Evolutionary conservation across 257 asterid species (phyloP).

Genomic region (Nicotiana undulata): DNA sequence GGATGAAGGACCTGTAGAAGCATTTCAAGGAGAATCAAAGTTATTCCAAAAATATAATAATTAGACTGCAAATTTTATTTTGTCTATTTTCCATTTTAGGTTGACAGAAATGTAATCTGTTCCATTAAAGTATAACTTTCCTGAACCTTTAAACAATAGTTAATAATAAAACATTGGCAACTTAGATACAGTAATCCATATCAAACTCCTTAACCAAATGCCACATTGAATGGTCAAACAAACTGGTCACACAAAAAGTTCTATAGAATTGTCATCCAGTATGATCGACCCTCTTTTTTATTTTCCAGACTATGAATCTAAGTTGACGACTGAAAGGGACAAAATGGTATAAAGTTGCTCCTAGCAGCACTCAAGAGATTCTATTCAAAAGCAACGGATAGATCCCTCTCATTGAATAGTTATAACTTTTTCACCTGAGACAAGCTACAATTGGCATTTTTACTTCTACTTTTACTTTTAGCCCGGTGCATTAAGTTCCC

Average conservation of each 20-base stretch:
- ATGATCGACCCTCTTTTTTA: not conserved
- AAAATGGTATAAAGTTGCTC: not conserved
- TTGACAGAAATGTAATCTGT: not conserved
- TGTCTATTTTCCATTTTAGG: not conserved
- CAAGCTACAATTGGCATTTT: not conserved
- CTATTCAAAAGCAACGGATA: not conserved
- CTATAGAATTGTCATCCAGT: not conserved
- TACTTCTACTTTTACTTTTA: too few species aligned
- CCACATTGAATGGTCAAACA: not conserved
- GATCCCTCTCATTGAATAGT: not conserved
- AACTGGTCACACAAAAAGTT: not conserved
- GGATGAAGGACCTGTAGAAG: slow-evolving; percentile 78
- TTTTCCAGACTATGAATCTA: not conserved
- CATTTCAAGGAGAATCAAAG: not conserved
- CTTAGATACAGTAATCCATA: not conserved
- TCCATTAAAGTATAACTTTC: not conserved
- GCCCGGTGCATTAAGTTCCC: too few species aligned
- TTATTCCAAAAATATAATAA: not conserved
- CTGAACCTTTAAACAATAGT: not conserved
- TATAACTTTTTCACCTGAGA: not conserved
- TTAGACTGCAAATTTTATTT: not conserved
- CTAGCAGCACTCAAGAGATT: not conserved
- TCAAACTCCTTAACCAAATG: not conserved
- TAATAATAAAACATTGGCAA: not conserved
- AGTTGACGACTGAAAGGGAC: not conserved